Percentiles rank a stretch among this genome's conserved stretches.
These are phyloP conservation scores for Combretum micranthum DNA, from an alignment of 345 rosid genomes.

Conservation along the genomic window DNA sequence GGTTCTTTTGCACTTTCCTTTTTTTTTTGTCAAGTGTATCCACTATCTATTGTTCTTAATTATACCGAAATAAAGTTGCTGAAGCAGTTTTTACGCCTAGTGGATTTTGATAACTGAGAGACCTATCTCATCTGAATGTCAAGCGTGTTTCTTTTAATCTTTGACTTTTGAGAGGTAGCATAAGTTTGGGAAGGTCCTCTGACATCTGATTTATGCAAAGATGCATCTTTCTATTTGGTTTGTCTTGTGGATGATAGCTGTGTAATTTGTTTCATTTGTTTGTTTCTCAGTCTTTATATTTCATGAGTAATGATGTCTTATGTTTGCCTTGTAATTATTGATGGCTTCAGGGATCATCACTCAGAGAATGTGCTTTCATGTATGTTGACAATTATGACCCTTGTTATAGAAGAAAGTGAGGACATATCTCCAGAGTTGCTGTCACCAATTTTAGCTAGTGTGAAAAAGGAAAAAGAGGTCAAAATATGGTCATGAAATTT, in stretches of 20 bases:
- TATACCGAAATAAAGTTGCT: too few species aligned
- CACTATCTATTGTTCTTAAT: too few species aligned
- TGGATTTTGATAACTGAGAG: too few species aligned
- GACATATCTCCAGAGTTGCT: constrained; percentile 67
- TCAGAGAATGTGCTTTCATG: constrained; percentile 59
- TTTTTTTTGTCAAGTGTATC: too few species aligned
- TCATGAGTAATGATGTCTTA: neutral
- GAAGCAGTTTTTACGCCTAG: too few species aligned
- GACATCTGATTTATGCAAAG: too few species aligned
- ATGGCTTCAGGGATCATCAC: constrained; percentile 59
- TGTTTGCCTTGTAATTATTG: constrained; percentile 8
- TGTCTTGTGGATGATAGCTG: neutral
- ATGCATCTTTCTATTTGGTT: too few species aligned
- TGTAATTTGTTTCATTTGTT: neutral
- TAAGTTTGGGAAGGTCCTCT: too few species aligned
- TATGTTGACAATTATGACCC: constrained; percentile 86
- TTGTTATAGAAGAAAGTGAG: constrained; percentile 92
- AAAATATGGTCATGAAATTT: constrained; percentile 3
- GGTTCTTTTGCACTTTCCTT: too few species aligned
- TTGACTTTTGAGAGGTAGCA: too few species aligned
- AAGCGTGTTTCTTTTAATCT: too few species aligned
- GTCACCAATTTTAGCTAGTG: constrained; percentile 47
- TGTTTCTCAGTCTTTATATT: neutral
- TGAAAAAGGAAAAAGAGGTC: constrained; percentile 70
- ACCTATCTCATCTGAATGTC: too few species aligned